A percentile compares a stretch with the other conserved stretches of the same genome.
Conservation (phyloP, 1,139 yeast genomes). For the Lodderomyces oxycetoniae region DNA sequence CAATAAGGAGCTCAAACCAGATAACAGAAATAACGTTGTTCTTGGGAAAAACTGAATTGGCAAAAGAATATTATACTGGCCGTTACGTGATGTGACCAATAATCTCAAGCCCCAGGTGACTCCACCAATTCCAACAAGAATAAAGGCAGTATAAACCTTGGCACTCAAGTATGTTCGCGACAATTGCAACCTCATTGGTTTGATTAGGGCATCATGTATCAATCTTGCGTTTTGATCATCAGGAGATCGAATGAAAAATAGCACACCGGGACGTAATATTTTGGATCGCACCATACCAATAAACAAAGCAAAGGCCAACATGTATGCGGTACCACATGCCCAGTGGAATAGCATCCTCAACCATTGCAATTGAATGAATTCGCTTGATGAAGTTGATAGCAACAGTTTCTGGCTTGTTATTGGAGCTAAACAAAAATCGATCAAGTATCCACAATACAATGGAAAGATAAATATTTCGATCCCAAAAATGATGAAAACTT, state of each 20-base stretch:
- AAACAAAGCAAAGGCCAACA: conserved; percentile 82
- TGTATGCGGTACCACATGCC: conserved; percentile 76
- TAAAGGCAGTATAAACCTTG: conserved; percentile 68
- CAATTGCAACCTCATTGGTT: conserved; percentile 67
- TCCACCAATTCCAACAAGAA: conserved; percentile 70
- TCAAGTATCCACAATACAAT: conserved; percentile 72
- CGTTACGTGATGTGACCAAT: conserved; percentile 19
- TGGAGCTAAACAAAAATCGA: conserved; percentile 68
- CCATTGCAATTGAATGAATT: conserved; percentile 20
- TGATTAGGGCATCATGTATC: conserved; percentile 81
- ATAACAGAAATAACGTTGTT: conserved; percentile 10
- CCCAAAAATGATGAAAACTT: conserved; percentile 70
- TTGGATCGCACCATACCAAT: conserved; percentile 75
- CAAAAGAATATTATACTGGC: conserved; percentile 21
- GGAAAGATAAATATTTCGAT: conserved; percentile 85
- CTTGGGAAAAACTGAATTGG: conserved; percentile 21
- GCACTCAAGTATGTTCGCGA: conserved; percentile 73
- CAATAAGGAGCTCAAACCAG: conserved; percentile 9
- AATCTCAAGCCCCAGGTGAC: conserved; percentile 51
- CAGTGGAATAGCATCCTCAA: conserved; percentile 45
- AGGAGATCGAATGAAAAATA: conserved; percentile 88
- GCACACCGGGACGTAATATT: conserved; percentile 81
- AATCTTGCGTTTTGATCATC: conserved; percentile 89
- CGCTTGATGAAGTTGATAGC: conserved; percentile 25
- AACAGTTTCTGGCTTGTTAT: conserved; percentile 18